Evolutionary conservation across 345 rosid species (phyloP).

Genomic region (Acer negundo): DNA sequence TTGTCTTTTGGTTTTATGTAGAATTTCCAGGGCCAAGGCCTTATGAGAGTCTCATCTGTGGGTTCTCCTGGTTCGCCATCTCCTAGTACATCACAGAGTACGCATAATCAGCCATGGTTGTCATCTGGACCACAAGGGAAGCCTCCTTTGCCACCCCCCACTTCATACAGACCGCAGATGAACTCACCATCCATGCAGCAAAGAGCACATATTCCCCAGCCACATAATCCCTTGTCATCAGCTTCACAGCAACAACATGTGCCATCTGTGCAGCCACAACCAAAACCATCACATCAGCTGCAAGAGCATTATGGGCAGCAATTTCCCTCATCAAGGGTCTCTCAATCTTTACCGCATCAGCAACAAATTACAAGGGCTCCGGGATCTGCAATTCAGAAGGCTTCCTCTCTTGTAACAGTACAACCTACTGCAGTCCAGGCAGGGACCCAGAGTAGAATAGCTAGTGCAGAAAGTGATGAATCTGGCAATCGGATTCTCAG

Average conservation of each 20-base stretch:
- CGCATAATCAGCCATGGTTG: slow-evolving; percentile 85
- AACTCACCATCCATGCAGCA: slow-evolving; percentile 72
- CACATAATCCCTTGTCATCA: slow-evolving; percentile 46
- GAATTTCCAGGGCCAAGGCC: slow-evolving; percentile 79
- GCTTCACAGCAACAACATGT: slow-evolving; percentile 51
- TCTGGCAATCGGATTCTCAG: slow-evolving; percentile 64
- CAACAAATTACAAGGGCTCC: slow-evolving; percentile 56
- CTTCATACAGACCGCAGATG: slow-evolving; percentile 67
- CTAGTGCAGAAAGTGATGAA: slow-evolving; percentile 54
- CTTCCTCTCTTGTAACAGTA: slow-evolving; percentile 45
- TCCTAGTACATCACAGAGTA: slow-evolving; percentile 54
- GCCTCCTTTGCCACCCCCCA: slow-evolving; percentile 78
- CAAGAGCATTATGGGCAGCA: slow-evolving; percentile 62
- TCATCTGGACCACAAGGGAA: slow-evolving; percentile 77
- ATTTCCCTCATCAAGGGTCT: slow-evolving; percentile 49
- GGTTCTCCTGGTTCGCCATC: slow-evolving; percentile 57
- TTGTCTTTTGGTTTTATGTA: slow-evolving; percentile 21
- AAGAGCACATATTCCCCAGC: slow-evolving; percentile 70
- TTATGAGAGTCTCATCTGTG: slow-evolving; percentile 55
- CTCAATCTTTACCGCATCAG: slow-evolving; percentile 58
- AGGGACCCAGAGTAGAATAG: slow-evolving; percentile 47
- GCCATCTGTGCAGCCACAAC: slow-evolving; percentile 52
- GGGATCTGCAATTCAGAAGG: slow-evolving; percentile 49
- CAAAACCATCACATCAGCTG: slow-evolving; percentile 50
- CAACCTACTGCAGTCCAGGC: slow-evolving; percentile 52